Percentiles rank a stretch among this genome's conserved stretches.
phyloP scores from a whole-genome alignment of 345 rosid species.

The Arabidopsis thaliana region TAIR10.1 NC_003074.8:4096001-4096500 shows the following conservation, averaged over 20 bases:
- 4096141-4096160: slow-evolving; percentile 3
- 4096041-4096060: slow-evolving; percentile 38
- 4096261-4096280: background rate
- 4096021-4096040: slow-evolving; percentile 21
- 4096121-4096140: background rate
- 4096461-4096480: background rate
- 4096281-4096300: background rate
- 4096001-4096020: slow-evolving; percentile 31
- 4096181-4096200: slow-evolving; percentile 3
- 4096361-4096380: background rate
- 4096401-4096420: background rate
- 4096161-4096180: slow-evolving; percentile 7
- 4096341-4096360: background rate
- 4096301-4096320: background rate
- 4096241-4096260: background rate
- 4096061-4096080: slow-evolving; percentile 42
- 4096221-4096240: background rate
- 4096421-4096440: slow-evolving; percentile 13
- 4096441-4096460: slow-evolving; percentile 11
- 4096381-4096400: background rate
- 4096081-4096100: slow-evolving; percentile 46
- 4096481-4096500: slow-evolving; percentile 16
- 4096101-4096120: slow-evolving; percentile 1
- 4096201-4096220: slow-evolving; percentile 1
- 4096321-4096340: background rate